Base-by-base conservation (phyloP, 441 rosid genomes). In the Gossypium davidsonii region DNA sequence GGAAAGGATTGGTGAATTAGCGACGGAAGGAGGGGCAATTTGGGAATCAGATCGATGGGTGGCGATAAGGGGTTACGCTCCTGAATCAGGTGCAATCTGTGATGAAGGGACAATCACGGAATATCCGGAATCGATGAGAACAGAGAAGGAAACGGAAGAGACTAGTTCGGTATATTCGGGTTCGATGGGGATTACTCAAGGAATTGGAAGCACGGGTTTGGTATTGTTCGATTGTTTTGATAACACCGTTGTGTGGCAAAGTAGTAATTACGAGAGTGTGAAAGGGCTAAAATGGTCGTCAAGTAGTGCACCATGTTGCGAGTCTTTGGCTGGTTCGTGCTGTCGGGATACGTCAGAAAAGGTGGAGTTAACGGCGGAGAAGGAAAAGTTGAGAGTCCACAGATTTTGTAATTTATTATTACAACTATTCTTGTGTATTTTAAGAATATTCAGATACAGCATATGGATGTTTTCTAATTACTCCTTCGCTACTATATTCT, bases 11-110 rank as follows among this genome's bases (percentile, higher is more conserved):
- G 66, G 85, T 74, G 77, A 84, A 71, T 75, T 91, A 74, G 84
- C 70, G 57, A 71, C 69, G 1, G 59, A 42, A 0, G 39, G 28
- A 37, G 83, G 83, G 79, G 81, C 74, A 71, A 67, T 37, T 69
- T 87, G 93, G 95, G 95, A 80, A 76, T 76, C 84, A 0, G 85
- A 88, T 20, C 91, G 85, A 17, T 91, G 97, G 97, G 46, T 81
- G 71, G 79, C 71, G 56, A 89, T 83, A 64, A 84, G 94, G 76
- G 62, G 75, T 46, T 4, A 74, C 69, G 53, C 58, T 31, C 71
- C 53, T 2, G 83, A 75, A 59, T 25, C 20, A 4, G 63, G 11
- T 3, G 31, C 9, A 6, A 48, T 39, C 9, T 1, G 72, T 23
- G 52, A 28, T 10, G 85, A 59, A 72, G 72, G 68, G 67, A 61